Conservation (phyloP, 2,329 filamentous ascomycete species). For the Scytalidium sp. region DNA sequence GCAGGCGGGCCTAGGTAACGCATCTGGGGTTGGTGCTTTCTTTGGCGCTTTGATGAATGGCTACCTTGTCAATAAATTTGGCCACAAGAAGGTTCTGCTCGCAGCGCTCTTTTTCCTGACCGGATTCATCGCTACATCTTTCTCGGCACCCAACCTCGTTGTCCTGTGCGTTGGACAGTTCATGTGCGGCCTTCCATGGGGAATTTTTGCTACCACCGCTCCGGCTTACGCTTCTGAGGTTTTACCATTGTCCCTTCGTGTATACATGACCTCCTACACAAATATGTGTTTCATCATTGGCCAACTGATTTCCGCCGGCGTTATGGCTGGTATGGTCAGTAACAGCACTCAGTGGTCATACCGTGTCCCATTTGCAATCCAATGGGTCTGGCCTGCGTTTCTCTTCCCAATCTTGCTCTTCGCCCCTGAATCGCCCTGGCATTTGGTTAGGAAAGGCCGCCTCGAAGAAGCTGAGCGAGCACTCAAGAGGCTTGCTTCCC, state of each 20-base stretch:
- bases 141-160: conserved; percentile 43
- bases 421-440: conserved; percentile 45
- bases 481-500: background rate
- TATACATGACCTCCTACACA: conserved; percentile 40
- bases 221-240: conserved; percentile 44
- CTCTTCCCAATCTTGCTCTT: conserved; percentile 38
- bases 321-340: conserved; percentile 38
- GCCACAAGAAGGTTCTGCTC: conserved; percentile 44
- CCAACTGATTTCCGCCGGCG: conserved; percentile 43
- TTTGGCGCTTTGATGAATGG: conserved; percentile 40
- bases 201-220: conserved; percentile 43
- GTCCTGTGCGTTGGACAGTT: conserved; percentile 43
- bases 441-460: conserved; percentile 39
- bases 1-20: conserved; percentile 18
- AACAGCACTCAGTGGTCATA: conserved; percentile 12
- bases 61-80: conserved; percentile 42
- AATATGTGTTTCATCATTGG: conserved; percentile 49
- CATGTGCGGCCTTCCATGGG: conserved; percentile 46
- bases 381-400: conserved; percentile 45
- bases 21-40: conserved; percentile 16
- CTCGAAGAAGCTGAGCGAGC: conserved; percentile 36
- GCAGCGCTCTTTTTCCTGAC: conserved; percentile 37
- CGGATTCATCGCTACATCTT: conserved; percentile 44
- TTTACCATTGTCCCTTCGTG: conserved; percentile 38
- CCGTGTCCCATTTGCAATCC: conserved; percentile 35